Base-by-base conservation (phyloP, 2,329 filamentous ascomycete species). In the Chaetothyriales sp. region DNA sequence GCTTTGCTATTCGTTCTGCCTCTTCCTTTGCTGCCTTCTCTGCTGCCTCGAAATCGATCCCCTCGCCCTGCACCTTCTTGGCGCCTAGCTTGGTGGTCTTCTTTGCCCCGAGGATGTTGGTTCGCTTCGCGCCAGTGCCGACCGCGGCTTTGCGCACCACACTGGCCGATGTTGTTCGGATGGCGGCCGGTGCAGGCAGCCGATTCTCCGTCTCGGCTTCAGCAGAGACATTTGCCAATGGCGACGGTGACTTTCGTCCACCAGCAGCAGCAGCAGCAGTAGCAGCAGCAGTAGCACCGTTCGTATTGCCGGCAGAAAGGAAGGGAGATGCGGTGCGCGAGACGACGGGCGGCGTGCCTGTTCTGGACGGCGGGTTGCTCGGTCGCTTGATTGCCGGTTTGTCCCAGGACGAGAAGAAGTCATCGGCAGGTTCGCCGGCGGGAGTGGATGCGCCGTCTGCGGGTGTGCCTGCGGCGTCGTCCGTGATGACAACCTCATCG, bases 331-430 rank as follows among this genome's bases (percentile, higher is more conserved):
- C 79, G 9, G 85, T 89, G 61, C 89, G 84, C 62, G 84, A 84
- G 60, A 86, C 77, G 9, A 86, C 80, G 2, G 86, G 83, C 13
- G 90, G 90, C 2, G 92, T 97, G 49, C 81, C 83, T 44, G 87
- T 92, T 64, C 92, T 84, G 40, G 90, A 95, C 44, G 92, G 79
- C 15, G 92, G 90, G 60, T 94, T 94, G 58, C 88, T 95, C 37
- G 90, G 90, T 62, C 89, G 83, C 77, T 97, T 98, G 71, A 98
- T 94, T 4, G 89, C 80, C 19, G 92, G 92, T 73, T 97, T 95
- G 65, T 97, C 92, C 92, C 90, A 98, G 0, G 89, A 95, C 8
- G 90, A 95, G 72, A 98, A 98, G 76, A 98, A 98, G 67, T 97
- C 92, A 18, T 84, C 82, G 44, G 49, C 55, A 19, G 80, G 76